Percentiles rank a stretch among this genome's conserved stretches.
These are phyloP conservation scores for Capsella bursapastoris DNA, from an alignment of 345 rosid genomes.

Conservation along the genomic window DNA sequence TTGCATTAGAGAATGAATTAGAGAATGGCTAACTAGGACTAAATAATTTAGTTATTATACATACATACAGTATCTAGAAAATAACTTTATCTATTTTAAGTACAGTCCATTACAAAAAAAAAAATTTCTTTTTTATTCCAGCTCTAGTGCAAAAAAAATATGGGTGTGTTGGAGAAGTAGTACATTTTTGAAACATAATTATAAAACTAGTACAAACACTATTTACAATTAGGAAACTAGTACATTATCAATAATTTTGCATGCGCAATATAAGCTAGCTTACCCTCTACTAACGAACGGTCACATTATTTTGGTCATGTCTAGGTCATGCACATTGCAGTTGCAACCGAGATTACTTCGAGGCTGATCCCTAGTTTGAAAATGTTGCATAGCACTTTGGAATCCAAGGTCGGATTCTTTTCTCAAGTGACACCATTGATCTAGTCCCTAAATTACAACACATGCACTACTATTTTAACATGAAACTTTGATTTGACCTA, in stretches of 20 bases:
- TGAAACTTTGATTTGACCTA: background rate
- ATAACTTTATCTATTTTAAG: too few relatives aligned
- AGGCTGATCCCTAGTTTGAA: conserved; percentile 79
- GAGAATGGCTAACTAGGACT: too few relatives aligned
- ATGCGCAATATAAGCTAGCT: background rate
- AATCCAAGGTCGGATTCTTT: conserved; percentile 56
- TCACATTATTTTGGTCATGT: conserved; percentile 33
- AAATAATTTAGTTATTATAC: too few relatives aligned
- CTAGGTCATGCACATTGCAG: conserved; percentile 97
- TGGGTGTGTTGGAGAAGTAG: too few relatives aligned
- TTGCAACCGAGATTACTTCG: conserved; percentile 80
- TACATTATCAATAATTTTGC: background rate
- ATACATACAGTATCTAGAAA: too few relatives aligned
- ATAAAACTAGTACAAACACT: too few relatives aligned
- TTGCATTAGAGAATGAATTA: too few relatives aligned
- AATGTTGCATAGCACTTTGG: conserved; percentile 63
- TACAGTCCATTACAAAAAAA: too few relatives aligned
- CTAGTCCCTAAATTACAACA: background rate
- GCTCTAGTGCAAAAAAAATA: too few relatives aligned
- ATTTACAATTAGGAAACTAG: too few relatives aligned
- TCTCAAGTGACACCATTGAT: background rate
- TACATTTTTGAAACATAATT: too few relatives aligned
- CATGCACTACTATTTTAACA: background rate
- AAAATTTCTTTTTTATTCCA: too few relatives aligned
- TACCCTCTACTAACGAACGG: background rate